A percentile compares a stretch with the other conserved stretches of the same genome.
These are phyloP conservation scores for Tolypocladium capitatum DNA, from an alignment of 2,329 filamentous ascomycete genomes.

Conservation along the genomic window DNA sequence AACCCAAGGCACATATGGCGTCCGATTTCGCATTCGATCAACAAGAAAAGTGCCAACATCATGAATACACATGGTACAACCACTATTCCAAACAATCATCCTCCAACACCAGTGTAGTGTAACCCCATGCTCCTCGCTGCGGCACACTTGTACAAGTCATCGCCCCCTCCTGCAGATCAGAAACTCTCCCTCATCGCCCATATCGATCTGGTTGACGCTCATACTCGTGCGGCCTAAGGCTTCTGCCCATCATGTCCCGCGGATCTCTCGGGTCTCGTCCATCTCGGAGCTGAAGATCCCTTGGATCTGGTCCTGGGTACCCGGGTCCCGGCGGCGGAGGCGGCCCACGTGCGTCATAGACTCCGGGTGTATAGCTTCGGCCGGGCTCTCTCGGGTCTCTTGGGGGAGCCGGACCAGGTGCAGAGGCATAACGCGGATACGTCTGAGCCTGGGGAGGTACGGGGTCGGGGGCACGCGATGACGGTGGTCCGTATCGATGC, in stretches of 20 bases:
- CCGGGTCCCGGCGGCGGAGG: conserved; percentile 23
- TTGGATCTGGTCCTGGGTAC: conserved; percentile 18
- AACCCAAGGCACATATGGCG: background rate
- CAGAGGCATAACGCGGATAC: conserved; percentile 30
- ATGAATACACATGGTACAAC: background rate
- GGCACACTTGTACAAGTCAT: background rate
- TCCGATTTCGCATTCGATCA: background rate
- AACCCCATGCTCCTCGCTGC: background rate
- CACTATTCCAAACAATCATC: background rate
- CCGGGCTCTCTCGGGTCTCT: conserved; percentile 28
- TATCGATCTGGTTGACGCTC: conserved; percentile 31
- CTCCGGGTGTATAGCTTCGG: conserved; percentile 32
- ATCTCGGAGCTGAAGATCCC: conserved; percentile 18
- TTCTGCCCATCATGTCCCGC: conserved; percentile 27
- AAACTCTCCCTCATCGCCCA: conserved; percentile 20
- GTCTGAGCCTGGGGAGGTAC: conserved; percentile 24
- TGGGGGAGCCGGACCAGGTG: conserved; percentile 26
- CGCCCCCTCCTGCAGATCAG: background rate
- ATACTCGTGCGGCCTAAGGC: conserved; percentile 31
- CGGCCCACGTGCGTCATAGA: conserved; percentile 27
- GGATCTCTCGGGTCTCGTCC: conserved; percentile 21
- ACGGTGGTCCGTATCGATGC: conserved; percentile 25
- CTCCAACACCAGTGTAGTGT: background rate
- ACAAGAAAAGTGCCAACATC: background rate
- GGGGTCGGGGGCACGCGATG: conserved; percentile 27